phyloP scores from a whole-genome alignment of 2,329 filamentous ascomycete genomes.

The Alternaria alternata region DNA sequence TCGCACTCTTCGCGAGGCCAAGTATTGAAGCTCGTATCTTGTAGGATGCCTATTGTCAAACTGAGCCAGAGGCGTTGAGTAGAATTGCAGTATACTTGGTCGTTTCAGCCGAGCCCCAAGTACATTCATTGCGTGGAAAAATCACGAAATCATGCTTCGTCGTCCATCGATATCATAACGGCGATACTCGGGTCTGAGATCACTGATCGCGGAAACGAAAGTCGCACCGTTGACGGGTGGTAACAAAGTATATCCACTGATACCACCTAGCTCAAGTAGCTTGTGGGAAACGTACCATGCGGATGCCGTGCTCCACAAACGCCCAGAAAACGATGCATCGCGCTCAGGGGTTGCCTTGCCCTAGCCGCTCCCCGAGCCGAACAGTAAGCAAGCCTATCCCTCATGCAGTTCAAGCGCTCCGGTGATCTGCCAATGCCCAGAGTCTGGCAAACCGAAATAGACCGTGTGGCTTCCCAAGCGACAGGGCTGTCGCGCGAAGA shows the following conservation, averaged over 20 bases:
- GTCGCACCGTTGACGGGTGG: slow-evolving; percentile 1
- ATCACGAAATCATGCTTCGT: neutral
- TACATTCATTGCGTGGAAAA: slow-evolving; percentile 2
- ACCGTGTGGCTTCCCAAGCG: slow-evolving; percentile 16
- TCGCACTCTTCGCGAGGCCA: slow-evolving; percentile 16
- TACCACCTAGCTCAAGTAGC: neutral
- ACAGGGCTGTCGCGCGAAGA: slow-evolving; percentile 25
- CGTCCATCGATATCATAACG: neutral
- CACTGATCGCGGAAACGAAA: neutral
- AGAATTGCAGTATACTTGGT: slow-evolving; percentile 8
- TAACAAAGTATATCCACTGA: neutral
- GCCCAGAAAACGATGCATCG: slow-evolving; percentile 22
- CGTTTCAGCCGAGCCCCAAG: slow-evolving; percentile 17
- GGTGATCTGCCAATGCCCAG: slow-evolving; percentile 31
- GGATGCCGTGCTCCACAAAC: slow-evolving; percentile 27
- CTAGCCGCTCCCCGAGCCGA: slow-evolving; percentile 18
- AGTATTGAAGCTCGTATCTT: slow-evolving; percentile 27
- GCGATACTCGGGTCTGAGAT: neutral
- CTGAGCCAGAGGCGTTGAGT: slow-evolving; percentile 4
- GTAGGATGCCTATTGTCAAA: slow-evolving; percentile 8
- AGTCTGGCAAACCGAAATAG: slow-evolving; percentile 30
- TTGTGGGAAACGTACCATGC: neutral
- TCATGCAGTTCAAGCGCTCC: slow-evolving; percentile 13
- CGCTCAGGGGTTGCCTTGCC: slow-evolving; percentile 16
- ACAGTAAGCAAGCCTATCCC: slow-evolving; percentile 8